Conservation (phyloP, 2,329 filamentous ascomycete species). For the Penicillium sp. region DNA sequence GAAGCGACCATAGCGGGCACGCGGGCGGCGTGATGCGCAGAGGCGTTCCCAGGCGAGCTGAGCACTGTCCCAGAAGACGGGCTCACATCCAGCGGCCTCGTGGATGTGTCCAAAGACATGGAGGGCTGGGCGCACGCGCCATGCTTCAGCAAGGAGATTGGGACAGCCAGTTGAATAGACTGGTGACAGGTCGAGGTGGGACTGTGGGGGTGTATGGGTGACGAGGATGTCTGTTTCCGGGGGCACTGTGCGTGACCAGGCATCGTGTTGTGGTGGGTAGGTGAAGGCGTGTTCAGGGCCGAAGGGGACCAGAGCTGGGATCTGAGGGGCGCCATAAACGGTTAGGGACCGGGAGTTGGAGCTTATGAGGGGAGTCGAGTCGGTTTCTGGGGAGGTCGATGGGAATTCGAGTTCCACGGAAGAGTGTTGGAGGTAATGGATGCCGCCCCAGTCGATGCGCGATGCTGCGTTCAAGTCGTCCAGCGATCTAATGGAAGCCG, state of each 20-base stretch:
- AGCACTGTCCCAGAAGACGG: conserved; percentile 68
- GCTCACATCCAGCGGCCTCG: conserved; percentile 64
- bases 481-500: conserved; percentile 36
- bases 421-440: conserved; percentile 72
- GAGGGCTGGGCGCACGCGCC: conserved; percentile 66
- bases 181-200: conserved; percentile 56
- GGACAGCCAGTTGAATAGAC: conserved; percentile 65
- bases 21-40: conserved; percentile 37
- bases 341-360: conserved; percentile 56
- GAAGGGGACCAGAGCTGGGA: conserved; percentile 64
- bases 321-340: conserved; percentile 75
- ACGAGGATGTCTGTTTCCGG: conserved; percentile 69
- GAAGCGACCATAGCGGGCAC: conserved; percentile 23
- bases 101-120: conserved; percentile 87
- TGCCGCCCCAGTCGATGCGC: conserved; percentile 58
- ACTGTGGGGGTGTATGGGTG: conserved; percentile 72
- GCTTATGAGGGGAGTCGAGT: conserved; percentile 44
- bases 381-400: conserved; percentile 17
- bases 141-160: conserved; percentile 64
- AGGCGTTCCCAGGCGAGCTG: conserved; percentile 68
- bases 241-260: conserved; percentile 69
- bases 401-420: conserved; percentile 59
- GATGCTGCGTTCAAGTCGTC: conserved; percentile 43
- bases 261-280: conserved; percentile 60
- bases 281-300: conserved; percentile 70